These are phyloP conservation scores for Aspergillus hortae DNA, from an alignment of 2,329 filamentous ascomycete genomes.

Conservation along the genomic window DNA sequence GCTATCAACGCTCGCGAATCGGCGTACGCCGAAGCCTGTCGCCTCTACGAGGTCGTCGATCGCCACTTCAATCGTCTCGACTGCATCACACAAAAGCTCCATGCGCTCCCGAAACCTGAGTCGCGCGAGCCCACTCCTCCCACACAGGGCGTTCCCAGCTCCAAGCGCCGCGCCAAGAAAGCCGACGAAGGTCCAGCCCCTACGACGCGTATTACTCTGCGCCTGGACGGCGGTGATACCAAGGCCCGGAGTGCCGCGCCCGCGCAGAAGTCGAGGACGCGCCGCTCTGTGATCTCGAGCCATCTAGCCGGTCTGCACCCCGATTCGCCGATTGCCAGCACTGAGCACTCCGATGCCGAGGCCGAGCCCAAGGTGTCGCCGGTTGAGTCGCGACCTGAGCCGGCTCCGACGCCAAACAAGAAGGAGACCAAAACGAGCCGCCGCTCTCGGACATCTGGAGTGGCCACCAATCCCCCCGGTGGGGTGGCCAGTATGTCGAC, in stretches of 20 bases:
- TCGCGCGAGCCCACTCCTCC: constrained; percentile 58
- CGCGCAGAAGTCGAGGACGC: constrained; percentile 35
- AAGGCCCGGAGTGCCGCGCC: constrained; percentile 14
- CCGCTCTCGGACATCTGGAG: constrained; percentile 18
- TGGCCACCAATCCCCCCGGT: constrained; percentile 2
- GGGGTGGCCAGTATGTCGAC: constrained; percentile 52
- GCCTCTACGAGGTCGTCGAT: constrained; percentile 56
- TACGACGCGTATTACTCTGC: constrained; percentile 41
- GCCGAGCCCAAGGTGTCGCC: constrained; percentile 26
- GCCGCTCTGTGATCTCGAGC: constrained; percentile 32
- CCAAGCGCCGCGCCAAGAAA: constrained; percentile 41
- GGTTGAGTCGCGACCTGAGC: constrained; percentile 16
- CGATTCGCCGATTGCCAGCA: constrained; percentile 45
- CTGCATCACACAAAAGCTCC: constrained; percentile 59
- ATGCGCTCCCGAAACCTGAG: constrained; percentile 58
- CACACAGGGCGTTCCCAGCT: constrained; percentile 24
- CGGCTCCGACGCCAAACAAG: constrained; percentile 29
- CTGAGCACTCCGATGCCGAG: constrained; percentile 44
- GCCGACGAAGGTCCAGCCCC: constrained; percentile 26
- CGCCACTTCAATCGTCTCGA: constrained; percentile 56
- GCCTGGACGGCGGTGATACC: constrained; percentile 29
- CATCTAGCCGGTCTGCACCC: constrained; percentile 39
- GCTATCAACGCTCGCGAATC: constrained; percentile 56
- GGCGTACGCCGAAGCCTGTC: constrained; percentile 53
- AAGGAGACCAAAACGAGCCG: constrained; percentile 39